Percentiles rank a stretch among this genome's conserved stretches.
Conservation (phyloP, 106 monocot species). For the Cymbidium sinense region DNA sequence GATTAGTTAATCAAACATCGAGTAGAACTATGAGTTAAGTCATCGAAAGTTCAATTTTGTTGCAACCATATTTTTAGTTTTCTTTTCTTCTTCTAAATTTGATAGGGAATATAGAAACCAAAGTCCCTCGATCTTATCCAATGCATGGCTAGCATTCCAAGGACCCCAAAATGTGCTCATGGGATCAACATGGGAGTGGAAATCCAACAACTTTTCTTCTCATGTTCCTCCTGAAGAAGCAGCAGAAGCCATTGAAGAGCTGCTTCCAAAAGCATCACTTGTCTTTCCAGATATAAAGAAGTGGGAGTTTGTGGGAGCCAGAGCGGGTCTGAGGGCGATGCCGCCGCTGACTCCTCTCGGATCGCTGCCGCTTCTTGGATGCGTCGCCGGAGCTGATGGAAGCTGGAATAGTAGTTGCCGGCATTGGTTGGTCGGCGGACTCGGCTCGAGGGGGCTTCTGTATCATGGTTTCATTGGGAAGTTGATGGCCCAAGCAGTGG, state of each 20-base stretch:
- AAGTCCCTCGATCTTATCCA: slow-evolving; percentile 75
- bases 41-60: too few relatives aligned
- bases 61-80: too few relatives aligned
- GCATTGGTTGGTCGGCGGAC: slow-evolving; percentile 78
- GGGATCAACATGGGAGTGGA: slow-evolving; percentile 98
- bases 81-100: background rate
- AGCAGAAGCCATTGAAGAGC: slow-evolving; percentile 41
- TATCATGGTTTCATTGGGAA: slow-evolving; percentile 90
- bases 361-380: slow-evolving; percentile 78
- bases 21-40: too few relatives aligned
- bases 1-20: too few relatives aligned
- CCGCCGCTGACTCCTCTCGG: slow-evolving; percentile 79
- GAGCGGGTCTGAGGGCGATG: slow-evolving; percentile 82
- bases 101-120: slow-evolving; percentile 28
- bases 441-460: slow-evolving; percentile 85
- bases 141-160: slow-evolving; percentile 94
- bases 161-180: slow-evolving; percentile 44
- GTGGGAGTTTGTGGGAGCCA: slow-evolving; percentile 64
- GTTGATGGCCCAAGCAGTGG: slow-evolving; percentile 64
- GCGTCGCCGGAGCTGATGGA: slow-evolving; percentile 37
- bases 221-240: slow-evolving; percentile 50
- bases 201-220: slow-evolving; percentile 41
- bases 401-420: slow-evolving; percentile 13
- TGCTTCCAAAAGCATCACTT: slow-evolving; percentile 55
- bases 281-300: slow-evolving; percentile 71